Conservation (phyloP, 805 yeast genomes). For the Zygosaccharomyces pseudorouxii region DNA sequence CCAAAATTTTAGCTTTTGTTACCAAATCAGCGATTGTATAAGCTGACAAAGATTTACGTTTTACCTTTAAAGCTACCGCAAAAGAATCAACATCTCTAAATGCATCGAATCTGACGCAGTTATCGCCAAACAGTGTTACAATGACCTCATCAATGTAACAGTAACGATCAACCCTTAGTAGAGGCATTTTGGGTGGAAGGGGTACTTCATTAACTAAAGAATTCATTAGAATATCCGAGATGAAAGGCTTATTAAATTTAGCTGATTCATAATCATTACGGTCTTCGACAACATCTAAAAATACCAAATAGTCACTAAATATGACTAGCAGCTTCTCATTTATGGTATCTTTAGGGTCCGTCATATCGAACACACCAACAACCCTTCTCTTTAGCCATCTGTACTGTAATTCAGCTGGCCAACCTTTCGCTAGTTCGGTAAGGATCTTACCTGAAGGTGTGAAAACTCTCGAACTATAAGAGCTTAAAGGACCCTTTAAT, state of each 20-base stretch:
- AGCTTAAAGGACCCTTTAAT: slow-evolving; percentile 39
- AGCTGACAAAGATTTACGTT: slow-evolving; percentile 44
- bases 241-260: slow-evolving; percentile 43
- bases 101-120: slow-evolving; percentile 29
- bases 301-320: slow-evolving; percentile 74
- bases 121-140: slow-evolving; percentile 40
- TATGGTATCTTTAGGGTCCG: slow-evolving; percentile 33
- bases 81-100: slow-evolving; percentile 20
- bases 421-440: slow-evolving; percentile 74
- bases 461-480: slow-evolving; percentile 63
- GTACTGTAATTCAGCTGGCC: slow-evolving; percentile 84
- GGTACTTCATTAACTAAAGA: slow-evolving; percentile 84
- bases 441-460: slow-evolving; percentile 89
- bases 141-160: slow-evolving; percentile 53
- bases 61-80: slow-evolving; percentile 25
- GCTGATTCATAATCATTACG: slow-evolving; percentile 23
- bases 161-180: slow-evolving; percentile 65
- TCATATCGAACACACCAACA: slow-evolving; percentile 62
- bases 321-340: slow-evolving; percentile 59
- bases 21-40: slow-evolving; percentile 48
- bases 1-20: slow-evolving; percentile 65
- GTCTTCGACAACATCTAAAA: slow-evolving; percentile 51
- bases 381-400: slow-evolving; percentile 88
- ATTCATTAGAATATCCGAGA: slow-evolving; percentile 83
- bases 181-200: slow-evolving; percentile 58